Conservation (phyloP, 2,329 filamentous ascomycete species). For the Blastomyces silverae region DNA sequence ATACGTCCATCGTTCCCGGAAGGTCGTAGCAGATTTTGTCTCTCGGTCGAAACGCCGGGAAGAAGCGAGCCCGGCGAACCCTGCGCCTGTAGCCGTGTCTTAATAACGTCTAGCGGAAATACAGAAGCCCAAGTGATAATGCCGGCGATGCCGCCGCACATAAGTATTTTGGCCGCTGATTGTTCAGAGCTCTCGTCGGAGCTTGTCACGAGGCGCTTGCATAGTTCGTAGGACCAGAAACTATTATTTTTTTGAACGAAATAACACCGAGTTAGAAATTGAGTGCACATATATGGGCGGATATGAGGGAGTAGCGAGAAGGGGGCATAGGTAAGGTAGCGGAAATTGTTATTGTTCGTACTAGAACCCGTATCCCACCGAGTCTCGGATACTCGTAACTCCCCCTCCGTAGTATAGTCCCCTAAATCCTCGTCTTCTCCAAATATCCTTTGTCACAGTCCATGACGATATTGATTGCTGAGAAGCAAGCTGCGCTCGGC, state of each 20-base stretch:
- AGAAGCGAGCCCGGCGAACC: constrained; percentile 20
- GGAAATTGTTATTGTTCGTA: constrained; percentile 33
- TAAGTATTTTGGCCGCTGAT: constrained; percentile 57
- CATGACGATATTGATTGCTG: constrained; percentile 51
- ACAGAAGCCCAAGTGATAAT: constrained; percentile 83
- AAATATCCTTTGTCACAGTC: constrained; percentile 57
- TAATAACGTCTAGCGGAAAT: constrained; percentile 86
- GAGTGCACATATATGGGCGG: not conserved
- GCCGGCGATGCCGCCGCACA: constrained; percentile 83
- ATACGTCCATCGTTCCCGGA: constrained; percentile 21
- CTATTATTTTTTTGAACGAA: constrained; percentile 30
- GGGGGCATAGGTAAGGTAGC: not conserved
- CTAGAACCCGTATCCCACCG: constrained; percentile 95
- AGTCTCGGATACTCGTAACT: constrained; percentile 76
- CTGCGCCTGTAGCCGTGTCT: constrained; percentile 84
- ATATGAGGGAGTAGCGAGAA: not conserved
- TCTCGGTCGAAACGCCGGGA: constrained; percentile 20
- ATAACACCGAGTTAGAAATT: constrained; percentile 1
- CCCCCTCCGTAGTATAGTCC: constrained; percentile 76
- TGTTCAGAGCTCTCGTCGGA: constrained; percentile 43
- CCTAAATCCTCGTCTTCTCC: constrained; percentile 52
- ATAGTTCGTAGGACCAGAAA: constrained; percentile 85
- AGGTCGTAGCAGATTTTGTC: constrained; percentile 24
- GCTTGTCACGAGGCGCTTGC: constrained; percentile 53
- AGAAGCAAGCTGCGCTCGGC: constrained; percentile 65